Base-by-base conservation (phyloP, 768 basidiomycete genomes). In the Agrocybe praecox region DNA sequence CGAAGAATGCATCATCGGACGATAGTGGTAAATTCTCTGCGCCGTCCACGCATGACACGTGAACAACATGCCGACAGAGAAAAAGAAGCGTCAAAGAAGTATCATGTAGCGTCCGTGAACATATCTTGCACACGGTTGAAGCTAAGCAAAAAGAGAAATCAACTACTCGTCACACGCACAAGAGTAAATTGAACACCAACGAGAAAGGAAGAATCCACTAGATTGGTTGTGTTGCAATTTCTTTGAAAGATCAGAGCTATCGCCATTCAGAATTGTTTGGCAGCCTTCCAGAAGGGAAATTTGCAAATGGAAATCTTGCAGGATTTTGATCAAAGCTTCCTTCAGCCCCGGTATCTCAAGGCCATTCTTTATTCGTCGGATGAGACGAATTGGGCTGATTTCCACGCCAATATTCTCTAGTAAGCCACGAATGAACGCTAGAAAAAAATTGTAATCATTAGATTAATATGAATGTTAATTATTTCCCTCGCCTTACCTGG, bases 351-450 rank as follows among this genome's bases (percentile, higher is more conserved):
- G 94, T 46, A 99, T 98, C 72, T 98, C 95, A 2, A 98, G 79
- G 2, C 97, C 96, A 62, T 98, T 94, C 75, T 91, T 90, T 72
- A 99, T 98, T 10, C 96, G 86, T 2, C 94, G 86, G 48, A 99
- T 96, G 52, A 99, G 80, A 1, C 94, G 86, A 54, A 98, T 89
- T 3, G 97, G 96, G 66, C 96, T 90, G 64, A 98, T 97, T 64
- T 98, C 95, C 1, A 94, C 88, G 21, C 96, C 96, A 46, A 98
- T 93, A 60, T 97, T 97, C 75, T 98, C 96, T 4, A 99, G 79
- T 2, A 99, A 75, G 8, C 92, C 96, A 2, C 95, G 89, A 43
- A 99, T 98, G 76, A 99, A 98, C 0, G 88, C 93, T 93, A 65
- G 2, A 55, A 61, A n/a, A 34, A 22, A 10, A 44, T 6, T 10